phyloP scores from a whole-genome alignment of 139 green algal genomes.

The Pseudopediastrum boryanum region DNA sequence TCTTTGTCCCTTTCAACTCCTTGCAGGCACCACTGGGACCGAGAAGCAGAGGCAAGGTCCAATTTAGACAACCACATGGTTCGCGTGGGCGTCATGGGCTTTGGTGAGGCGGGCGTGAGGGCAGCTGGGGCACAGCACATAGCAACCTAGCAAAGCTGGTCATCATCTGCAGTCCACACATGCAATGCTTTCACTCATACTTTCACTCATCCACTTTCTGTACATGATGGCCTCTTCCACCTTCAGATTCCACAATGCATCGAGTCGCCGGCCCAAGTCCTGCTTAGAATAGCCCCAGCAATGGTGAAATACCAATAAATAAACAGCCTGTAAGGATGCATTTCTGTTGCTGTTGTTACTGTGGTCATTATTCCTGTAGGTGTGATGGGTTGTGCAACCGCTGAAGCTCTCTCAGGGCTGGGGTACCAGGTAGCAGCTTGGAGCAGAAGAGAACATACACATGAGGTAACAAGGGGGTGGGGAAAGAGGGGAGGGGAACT shows the following conservation, averaged over 20 bases:
- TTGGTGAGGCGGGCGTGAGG: slow-evolving; percentile 7
- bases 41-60: slow-evolving; percentile 29
- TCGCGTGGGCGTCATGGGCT: slow-evolving; percentile 39
- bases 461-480: not conserved
- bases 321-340: not conserved
- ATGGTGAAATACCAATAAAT: not conserved
- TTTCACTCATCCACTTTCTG: not conserved
- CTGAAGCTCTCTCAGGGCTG: slow-evolving; percentile 31
- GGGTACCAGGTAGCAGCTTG: slow-evolving; percentile 64
- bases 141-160: not conserved
- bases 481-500: not conserved
- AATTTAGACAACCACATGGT: slow-evolving; percentile 41
- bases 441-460: slow-evolving; percentile 5
- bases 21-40: slow-evolving; percentile 34
- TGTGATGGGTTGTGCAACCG: slow-evolving; percentile 50
- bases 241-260: too few relatives aligned
- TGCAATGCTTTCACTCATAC: not conserved
- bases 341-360: not conserved
- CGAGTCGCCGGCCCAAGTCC: too few relatives aligned
- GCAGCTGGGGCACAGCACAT: not conserved
- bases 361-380: slow-evolving; percentile 24
- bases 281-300: too few relatives aligned
- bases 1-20: not conserved
- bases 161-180: not conserved
- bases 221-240: too few relatives aligned